Evolutionary conservation across 495 filamentous ascomycete genomes (phyloP).

Genomic region (Hypoxylon lenormandii): DNA sequence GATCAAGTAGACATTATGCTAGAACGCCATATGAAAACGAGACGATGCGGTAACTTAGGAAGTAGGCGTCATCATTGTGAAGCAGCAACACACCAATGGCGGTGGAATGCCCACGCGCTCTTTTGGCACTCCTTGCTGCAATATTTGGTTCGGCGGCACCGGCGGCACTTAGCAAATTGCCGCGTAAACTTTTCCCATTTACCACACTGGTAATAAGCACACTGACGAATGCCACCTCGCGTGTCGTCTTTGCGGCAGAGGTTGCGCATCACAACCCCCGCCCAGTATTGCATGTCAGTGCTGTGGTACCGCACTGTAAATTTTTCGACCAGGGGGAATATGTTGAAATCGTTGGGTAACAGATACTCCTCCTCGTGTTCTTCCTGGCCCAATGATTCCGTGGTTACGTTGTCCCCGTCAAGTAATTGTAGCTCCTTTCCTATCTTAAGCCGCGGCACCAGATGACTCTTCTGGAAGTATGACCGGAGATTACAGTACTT

Average conservation of each 20-base stretch:
- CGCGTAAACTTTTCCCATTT: constrained; percentile 97
- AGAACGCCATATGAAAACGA: constrained; percentile 49
- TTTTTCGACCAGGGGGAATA: constrained; percentile 97
- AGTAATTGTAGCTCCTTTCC: constrained; percentile 82
- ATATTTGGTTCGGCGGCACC: constrained; percentile 97
- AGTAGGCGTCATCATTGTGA: constrained; percentile 55
- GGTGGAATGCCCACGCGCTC: constrained; percentile 96
- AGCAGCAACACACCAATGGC: constrained; percentile 94
- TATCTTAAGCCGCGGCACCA: constrained; percentile 92
- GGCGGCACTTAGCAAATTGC: constrained; percentile 96
- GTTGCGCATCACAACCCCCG: constrained; percentile 97
- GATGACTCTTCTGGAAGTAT: constrained; percentile 94
- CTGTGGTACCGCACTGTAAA: constrained; percentile 95
- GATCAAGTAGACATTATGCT: constrained; percentile 56
- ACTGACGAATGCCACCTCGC: constrained; percentile 92
- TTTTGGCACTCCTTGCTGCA: constrained; percentile 99
- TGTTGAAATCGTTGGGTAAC: constrained; percentile 92
- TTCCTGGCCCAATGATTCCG: constrained; percentile 57
- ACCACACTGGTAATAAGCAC: constrained; percentile 96
- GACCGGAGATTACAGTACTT: constrained; percentile 96
- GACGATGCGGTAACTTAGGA: constrained; percentile 46
- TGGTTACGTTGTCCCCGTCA: constrained; percentile 68
- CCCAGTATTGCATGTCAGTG: constrained; percentile 99
- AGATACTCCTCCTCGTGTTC: constrained; percentile 90
- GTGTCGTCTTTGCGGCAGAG: constrained; percentile 97